Evolutionary conservation across 2,329 filamentous ascomycete genomes (phyloP), one percentile per base, ranked within the genome.

Genomic region (Lachnellula willkommii): DNA sequence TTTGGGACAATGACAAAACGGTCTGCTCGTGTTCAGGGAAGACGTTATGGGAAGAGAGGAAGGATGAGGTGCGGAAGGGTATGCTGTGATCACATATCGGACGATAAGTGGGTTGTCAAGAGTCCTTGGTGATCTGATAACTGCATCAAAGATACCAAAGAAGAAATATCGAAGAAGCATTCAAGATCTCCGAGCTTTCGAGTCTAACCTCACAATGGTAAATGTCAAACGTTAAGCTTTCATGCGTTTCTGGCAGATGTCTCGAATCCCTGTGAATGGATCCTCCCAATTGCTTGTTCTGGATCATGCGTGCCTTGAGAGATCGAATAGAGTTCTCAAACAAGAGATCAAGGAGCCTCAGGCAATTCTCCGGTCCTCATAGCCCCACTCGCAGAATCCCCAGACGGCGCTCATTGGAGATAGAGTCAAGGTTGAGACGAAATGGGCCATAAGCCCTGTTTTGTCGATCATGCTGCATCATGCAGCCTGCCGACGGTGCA

Each of bases 1-100:
- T 96, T 59, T 99, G 94, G 94, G 93, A 96, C 72, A 96, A 99
- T 67, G 90, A 96, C 71, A 99, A 97, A 80, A 96, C 89, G 47
- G 93, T 99, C 5, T 99, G 94, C 72, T 96, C 91, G 48, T 99
- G 94, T 73, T 95, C 91, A 39, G 94, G 94, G 4, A 97, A 97
- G 83, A 97, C 92, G 55, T 83, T 99, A 11, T 99, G 94, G 94
- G 89, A 99, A 73, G 94, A 99, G 78, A 84, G 94, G 65, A 86
- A 87, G 73, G 92, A 96, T 68, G 90, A 96, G 75, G 84, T 92
- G 43, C 79, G 81, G 63, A 92, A 90, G 75, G 94, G 94, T 2
- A 97, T 99, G 90, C 75, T 94, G 65, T 96, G 73, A 84, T 63
- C 49, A 56, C 62, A 64, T 63, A 62, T 65, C 54, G 53, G 51